Conservation (phyloP, 2,329 filamentous ascomycete species). For the Alternaria sp. region DNA sequence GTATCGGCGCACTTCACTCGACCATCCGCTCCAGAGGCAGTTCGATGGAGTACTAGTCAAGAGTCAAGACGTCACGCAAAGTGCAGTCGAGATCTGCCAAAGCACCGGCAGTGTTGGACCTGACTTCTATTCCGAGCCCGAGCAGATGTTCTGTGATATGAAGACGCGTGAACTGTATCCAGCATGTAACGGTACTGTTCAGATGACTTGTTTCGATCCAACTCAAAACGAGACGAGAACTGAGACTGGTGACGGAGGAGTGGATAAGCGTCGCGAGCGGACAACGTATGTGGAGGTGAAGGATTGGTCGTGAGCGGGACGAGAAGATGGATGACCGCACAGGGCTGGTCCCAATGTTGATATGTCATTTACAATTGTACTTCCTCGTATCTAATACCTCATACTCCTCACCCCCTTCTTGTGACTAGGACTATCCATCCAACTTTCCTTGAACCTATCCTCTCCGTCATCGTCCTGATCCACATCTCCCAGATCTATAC, state of each 20-base stretch:
- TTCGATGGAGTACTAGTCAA: no score
- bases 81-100: neutral
- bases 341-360: neutral
- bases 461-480: slow-evolving; percentile 35
- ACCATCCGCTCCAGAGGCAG: no score
- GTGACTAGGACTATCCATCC: slow-evolving; percentile 41
- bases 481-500: slow-evolving; percentile 17
- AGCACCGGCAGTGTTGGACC: neutral
- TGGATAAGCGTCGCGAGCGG: neutral
- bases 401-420: slow-evolving; percentile 1
- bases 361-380: neutral
- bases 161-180: neutral
- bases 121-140: neutral
- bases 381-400: neutral
- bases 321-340: neutral
- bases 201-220: neutral
- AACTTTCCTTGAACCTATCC: slow-evolving; percentile 30
- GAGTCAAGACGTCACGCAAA: no score
- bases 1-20: no score
- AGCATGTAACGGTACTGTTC: neutral
- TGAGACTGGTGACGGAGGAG: neutral
- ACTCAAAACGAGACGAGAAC: neutral
- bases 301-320: neutral
- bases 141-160: neutral
- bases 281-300: neutral